Conservation (phyloP, 257 asterid genomes). For the Mentha longifolia region DNA sequence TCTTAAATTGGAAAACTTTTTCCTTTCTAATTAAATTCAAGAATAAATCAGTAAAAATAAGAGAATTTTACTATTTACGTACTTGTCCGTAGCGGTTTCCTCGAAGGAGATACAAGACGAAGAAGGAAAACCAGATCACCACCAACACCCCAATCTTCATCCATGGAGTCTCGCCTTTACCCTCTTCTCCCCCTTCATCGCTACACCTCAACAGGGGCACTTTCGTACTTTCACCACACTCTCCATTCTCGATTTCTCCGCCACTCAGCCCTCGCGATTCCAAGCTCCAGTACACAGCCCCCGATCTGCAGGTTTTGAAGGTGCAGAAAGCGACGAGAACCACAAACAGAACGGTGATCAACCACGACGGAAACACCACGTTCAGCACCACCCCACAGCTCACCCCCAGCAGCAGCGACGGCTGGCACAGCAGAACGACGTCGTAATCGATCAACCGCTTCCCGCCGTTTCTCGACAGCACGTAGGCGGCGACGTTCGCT, state of each 20-base stretch:
- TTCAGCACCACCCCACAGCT: conserved; percentile 75
- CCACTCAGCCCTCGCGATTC: conserved; percentile 51
- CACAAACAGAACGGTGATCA: conserved; percentile 59
- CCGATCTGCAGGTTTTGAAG: conserved; percentile 65
- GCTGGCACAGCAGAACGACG: conserved; percentile 70
- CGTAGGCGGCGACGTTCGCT: conserved; percentile 54
- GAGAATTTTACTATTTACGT: neutral
- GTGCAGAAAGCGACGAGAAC: conserved; percentile 64
- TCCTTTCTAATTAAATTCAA: too few relatives aligned
- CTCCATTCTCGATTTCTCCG: conserved; percentile 35
- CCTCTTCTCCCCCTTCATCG: neutral
- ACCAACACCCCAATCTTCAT: conserved; percentile 55
- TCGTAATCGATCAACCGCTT: conserved; percentile 59
- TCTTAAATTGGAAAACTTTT: too few relatives aligned
- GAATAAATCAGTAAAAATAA: too few relatives aligned
- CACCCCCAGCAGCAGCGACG: conserved; percentile 81
- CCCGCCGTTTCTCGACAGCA: conserved; percentile 22
- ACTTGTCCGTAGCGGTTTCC: conserved; percentile 81
- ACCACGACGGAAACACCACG: conserved; percentile 73
- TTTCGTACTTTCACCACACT: conserved; percentile 33
- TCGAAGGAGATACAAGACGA: conserved; percentile 66
- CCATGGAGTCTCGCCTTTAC: conserved; percentile 58
- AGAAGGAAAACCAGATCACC: conserved; percentile 70
- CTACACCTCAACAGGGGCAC: conserved; percentile 41
- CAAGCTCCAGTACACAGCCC: conserved; percentile 55